These are phyloP conservation scores for Beta lomatogona DNA, from an alignment of 179 eudicot species.

Conservation along the genomic window DNA sequence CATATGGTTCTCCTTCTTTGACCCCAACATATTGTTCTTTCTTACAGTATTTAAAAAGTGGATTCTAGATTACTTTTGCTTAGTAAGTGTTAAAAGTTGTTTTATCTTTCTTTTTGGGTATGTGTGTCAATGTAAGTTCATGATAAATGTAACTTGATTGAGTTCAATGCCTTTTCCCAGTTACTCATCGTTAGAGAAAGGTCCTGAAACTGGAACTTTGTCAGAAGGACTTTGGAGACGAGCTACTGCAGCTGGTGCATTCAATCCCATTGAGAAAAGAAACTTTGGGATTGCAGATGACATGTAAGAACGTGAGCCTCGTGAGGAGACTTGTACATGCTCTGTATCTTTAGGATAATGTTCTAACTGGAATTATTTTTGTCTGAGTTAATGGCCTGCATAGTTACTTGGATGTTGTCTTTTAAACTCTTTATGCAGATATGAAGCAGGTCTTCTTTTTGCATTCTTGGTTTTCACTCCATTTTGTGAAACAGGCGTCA, in stretches of 20 bases:
- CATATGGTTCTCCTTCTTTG: not conserved
- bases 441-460: constrained; percentile 94
- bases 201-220: constrained; percentile 45
- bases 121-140: not conserved
- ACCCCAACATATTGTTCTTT: not conserved
- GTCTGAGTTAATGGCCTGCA: not conserved
- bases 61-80: no score
- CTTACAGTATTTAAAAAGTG: no score
- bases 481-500: constrained; percentile 78
- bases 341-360: constrained; percentile 5
- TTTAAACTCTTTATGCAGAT: constrained; percentile 51
- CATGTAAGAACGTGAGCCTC: constrained; percentile 46
- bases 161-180: constrained; percentile 44
- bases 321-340: constrained; percentile 6
- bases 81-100: no score
- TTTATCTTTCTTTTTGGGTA: no score
- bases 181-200: constrained; percentile 63
- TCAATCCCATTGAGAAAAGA: constrained; percentile 76
- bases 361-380: not conserved
- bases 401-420: constrained; percentile 14
- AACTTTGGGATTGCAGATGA: constrained; percentile 97
- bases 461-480: constrained; percentile 90
- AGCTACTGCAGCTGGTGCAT: constrained; percentile 85
- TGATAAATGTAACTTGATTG: not conserved
- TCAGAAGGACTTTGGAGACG: constrained; percentile 95